Conservation (phyloP, 495 filamentous ascomycete genomes). For the Hypoxylon crocopeplum region DNA sequence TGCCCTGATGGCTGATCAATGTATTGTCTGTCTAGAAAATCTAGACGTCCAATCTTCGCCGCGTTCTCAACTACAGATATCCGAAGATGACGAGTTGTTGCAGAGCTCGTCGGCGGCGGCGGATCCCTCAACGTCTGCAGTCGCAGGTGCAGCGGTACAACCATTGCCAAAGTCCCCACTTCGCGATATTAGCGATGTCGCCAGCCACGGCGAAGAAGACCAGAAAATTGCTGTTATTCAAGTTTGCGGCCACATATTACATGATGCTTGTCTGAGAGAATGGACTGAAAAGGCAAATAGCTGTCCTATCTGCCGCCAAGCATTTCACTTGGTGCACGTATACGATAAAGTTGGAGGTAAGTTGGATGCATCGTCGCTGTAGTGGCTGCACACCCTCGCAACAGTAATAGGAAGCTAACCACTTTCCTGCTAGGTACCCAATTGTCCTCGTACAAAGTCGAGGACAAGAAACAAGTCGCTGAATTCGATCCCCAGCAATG, state of each 20-base stretch:
- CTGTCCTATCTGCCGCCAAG: slow-evolving; percentile 93
- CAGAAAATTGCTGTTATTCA: slow-evolving; percentile 57
- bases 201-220: slow-evolving; percentile 35
- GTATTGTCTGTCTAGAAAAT: slow-evolving; percentile 95
- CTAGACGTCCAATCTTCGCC: slow-evolving; percentile 62
- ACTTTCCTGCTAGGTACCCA: slow-evolving; percentile 63
- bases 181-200: slow-evolving; percentile 42
- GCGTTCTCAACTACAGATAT: slow-evolving; percentile 27
- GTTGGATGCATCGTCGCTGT: slow-evolving; percentile 37
- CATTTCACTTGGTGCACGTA: slow-evolving; percentile 88
- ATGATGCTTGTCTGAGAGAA: slow-evolving; percentile 87
- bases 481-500: slow-evolving; percentile 85
- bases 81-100: slow-evolving; percentile 15
- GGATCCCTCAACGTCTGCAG: slow-evolving; percentile 15
- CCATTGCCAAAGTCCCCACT: slow-evolving; percentile 43
- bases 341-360: slow-evolving; percentile 78
- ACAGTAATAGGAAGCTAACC: slow-evolving; percentile 27
- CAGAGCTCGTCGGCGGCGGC: slow-evolving; percentile 14
- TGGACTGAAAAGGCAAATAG: slow-evolving; percentile 98
- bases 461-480: slow-evolving; percentile 87
- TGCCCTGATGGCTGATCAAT: slow-evolving; percentile 82
- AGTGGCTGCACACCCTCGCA: slow-evolving; percentile 4
- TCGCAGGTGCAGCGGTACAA: slow-evolving; percentile 40
- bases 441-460: slow-evolving; percentile 81
- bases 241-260: slow-evolving; percentile 85